phyloP scores from a whole-genome alignment of 768 basidiomycete genomes.

The Phaffia tasmanica region DNA sequence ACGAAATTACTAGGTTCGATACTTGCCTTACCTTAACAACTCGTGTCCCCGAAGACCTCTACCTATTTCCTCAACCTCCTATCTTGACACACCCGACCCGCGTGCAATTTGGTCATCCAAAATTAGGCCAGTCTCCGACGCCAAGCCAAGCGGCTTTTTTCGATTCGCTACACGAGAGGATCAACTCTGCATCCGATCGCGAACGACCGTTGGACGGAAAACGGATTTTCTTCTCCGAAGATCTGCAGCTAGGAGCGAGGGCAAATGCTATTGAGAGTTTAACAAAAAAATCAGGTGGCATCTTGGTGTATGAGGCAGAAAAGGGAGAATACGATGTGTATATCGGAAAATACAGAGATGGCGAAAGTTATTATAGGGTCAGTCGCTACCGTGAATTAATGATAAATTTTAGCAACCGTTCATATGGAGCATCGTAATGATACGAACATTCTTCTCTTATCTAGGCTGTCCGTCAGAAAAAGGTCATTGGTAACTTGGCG shows the following conservation, averaged over 20 bases:
- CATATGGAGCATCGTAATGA: neutral
- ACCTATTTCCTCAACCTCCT: constrained; percentile 52
- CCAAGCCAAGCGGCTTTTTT: neutral
- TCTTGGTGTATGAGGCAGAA: constrained; percentile 37
- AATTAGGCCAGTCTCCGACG: no score
- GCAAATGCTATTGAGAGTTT: constrained; percentile 49
- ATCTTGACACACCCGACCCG: constrained; percentile 40
- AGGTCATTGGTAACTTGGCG: constrained; percentile 62
- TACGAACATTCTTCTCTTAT: neutral
- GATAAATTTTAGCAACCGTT: neutral
- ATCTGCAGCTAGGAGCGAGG: constrained; percentile 49
- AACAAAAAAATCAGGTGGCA: constrained; percentile 54
- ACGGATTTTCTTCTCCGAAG: constrained; percentile 52
- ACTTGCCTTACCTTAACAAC: constrained; percentile 42
- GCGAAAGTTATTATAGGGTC: constrained; percentile 60
- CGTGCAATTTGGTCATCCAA: neutral
- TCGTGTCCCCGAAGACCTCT: constrained; percentile 32
- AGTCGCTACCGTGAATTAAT: constrained; percentile 25
- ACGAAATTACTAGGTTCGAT: constrained; percentile 42
- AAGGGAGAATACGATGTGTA: constrained; percentile 49
- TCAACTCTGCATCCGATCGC: neutral
- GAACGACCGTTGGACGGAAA: constrained; percentile 36
- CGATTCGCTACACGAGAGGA: constrained; percentile 5
- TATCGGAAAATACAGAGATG: constrained; percentile 59
- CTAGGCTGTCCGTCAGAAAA: constrained; percentile 51